A percentile compares a stretch with the other conserved stretches of the same genome.
Evolutionary conservation across 208 protist species (phyloP).

Genomic region (Wallacemonas collosoma): DNA sequence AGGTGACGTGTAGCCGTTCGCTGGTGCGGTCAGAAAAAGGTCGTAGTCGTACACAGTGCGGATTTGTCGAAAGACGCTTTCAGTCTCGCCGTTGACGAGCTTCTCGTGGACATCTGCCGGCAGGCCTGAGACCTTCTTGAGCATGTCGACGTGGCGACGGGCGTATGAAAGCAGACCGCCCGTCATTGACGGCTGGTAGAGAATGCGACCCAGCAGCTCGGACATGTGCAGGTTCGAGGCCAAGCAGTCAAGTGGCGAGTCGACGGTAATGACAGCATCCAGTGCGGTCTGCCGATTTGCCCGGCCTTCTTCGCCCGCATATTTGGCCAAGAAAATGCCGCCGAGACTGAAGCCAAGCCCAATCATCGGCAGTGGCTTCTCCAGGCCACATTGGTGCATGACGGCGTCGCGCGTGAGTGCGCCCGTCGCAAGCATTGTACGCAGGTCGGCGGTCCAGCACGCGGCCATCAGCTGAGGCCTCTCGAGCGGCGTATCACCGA

Average conservation of each 20-base stretch:
- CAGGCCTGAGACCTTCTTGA: conserved; percentile 43
- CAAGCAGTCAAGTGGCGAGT: conserved; percentile 60
- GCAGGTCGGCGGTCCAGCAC: conserved; percentile 68
- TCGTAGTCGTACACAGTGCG: conserved; percentile 64
- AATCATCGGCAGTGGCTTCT: conserved; percentile 30
- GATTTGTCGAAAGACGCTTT: conserved; percentile 36
- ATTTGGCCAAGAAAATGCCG: conserved; percentile 72
- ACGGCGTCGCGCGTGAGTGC: conserved; percentile 30
- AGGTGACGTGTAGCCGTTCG: conserved; percentile 50
- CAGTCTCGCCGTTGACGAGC: conserved; percentile 25
- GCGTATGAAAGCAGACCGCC: conserved; percentile 45
- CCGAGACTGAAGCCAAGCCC: conserved; percentile 76
- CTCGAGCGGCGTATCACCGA: conserved; percentile 72
- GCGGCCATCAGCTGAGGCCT: conserved; percentile 68
- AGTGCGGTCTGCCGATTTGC: conserved; percentile 22
- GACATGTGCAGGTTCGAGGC: conserved; percentile 38
- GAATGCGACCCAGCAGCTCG: conserved; percentile 11
- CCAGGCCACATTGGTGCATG: conserved; percentile 27
- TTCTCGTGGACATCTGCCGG: conserved; percentile 29
- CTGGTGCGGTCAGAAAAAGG: conserved; percentile 52
- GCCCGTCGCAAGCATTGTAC: conserved; percentile 30
- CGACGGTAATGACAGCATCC: conserved; percentile 52
- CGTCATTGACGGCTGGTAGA: conserved; percentile 68
- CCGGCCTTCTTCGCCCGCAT: conserved; percentile 49
- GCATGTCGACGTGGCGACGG: conserved; percentile 46